phyloP scores from a whole-genome alignment of 192 early-diverging fungal species.

The Neocallimastix lanati region DNA sequence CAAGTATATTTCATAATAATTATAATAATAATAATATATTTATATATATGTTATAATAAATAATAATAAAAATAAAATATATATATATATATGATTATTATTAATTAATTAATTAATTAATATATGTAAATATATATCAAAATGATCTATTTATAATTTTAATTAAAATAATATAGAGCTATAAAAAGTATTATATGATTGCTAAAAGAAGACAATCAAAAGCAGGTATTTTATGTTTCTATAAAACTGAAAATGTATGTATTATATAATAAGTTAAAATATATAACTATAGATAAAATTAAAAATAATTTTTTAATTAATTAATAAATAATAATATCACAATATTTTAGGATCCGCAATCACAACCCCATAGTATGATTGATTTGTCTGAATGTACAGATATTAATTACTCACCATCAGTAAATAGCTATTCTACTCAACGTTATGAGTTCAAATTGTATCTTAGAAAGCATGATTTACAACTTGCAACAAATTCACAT shows the following conservation, averaged over 20 bases:
- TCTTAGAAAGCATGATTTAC: background rate
- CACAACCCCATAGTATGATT: background rate
- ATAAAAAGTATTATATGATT: background rate
- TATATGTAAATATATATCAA: too few species aligned
- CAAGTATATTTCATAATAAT: too few species aligned
- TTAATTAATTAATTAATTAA: too few species aligned
- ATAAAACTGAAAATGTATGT: background rate
- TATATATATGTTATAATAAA: too few species aligned
- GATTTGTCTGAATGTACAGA: background rate
- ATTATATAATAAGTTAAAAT: background rate
- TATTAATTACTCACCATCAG: background rate
- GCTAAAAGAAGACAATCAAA: background rate
- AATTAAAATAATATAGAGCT: too few species aligned
- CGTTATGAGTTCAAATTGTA: background rate
- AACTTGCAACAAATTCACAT: background rate
- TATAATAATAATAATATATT: too few species aligned
- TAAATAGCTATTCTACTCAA: background rate
- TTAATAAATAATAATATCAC: too few species aligned
- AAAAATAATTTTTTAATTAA: too few species aligned
- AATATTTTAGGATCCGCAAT: background rate
- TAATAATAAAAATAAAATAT: too few species aligned
- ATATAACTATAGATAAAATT: too few species aligned
- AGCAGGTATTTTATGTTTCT: background rate
- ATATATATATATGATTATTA: too few species aligned
- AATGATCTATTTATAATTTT: too few species aligned